phyloP scores from a whole-genome alignment of 306 rosid species.

The Purshia tridentata region DNA sequence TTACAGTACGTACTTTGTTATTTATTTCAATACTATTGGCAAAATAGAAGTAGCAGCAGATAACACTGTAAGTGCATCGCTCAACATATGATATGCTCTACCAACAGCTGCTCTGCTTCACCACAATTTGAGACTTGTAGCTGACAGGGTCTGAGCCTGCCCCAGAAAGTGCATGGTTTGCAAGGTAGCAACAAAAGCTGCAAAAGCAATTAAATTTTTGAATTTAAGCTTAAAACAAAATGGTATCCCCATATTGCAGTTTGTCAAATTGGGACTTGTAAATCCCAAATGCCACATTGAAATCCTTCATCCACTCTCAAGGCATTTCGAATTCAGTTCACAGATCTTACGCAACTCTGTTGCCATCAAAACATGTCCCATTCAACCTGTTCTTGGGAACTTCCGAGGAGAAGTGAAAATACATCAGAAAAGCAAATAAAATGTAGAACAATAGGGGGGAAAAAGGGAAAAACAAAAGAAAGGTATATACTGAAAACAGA shows the following conservation, averaged over 20 bases:
- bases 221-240: neutral
- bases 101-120: slow-evolving; percentile 3
- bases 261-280: neutral
- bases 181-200: slow-evolving; percentile 3
- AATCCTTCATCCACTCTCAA: neutral
- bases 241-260: neutral
- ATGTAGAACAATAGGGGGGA: too few species aligned
- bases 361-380: too few species aligned
- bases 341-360: too few species aligned
- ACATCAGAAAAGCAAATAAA: too few species aligned
- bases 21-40: slow-evolving; percentile 1
- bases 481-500: neutral
- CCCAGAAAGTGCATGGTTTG: neutral
- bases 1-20: neutral
- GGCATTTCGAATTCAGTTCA: too few species aligned
- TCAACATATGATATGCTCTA: too few species aligned
- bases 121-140: neutral
- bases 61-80: neutral
- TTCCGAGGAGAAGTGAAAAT: too few species aligned
- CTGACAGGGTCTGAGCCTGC: neutral
- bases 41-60: neutral
- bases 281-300: neutral
- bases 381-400: too few species aligned
- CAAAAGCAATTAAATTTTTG: neutral
- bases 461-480: too few species aligned